Conservation (phyloP, 768 basidiomycete genomes). For the Auriculariales sp. region DNA sequence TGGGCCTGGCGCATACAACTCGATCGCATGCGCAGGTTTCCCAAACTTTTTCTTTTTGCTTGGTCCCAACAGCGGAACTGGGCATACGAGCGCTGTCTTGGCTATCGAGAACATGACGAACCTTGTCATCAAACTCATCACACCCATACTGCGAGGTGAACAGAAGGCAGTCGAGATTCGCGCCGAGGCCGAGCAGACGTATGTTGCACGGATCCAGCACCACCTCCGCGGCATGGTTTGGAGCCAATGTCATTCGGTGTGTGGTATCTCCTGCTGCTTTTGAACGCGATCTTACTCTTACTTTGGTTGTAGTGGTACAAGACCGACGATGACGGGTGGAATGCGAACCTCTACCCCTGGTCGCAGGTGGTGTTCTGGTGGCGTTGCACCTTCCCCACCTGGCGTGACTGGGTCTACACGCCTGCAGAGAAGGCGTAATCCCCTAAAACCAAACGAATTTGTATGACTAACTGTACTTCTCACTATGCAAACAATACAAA, state of each 20-base stretch:
- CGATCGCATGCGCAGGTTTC: slow-evolving; percentile 4
- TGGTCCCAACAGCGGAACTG: slow-evolving; percentile 13
- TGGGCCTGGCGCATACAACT: slow-evolving; percentile 7
- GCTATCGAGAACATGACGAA: slow-evolving; percentile 6
- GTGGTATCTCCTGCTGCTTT: background rate
- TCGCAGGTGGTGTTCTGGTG: background rate
- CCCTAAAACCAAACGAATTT: no score
- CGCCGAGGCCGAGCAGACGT: background rate
- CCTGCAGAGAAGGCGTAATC: no score
- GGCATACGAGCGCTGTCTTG: slow-evolving; percentile 12
- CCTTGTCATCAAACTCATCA: background rate
- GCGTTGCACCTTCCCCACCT: background rate
- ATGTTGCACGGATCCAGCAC: background rate
- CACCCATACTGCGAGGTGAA: background rate
- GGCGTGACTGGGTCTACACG: background rate
- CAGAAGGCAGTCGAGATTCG: background rate
- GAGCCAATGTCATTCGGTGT: background rate
- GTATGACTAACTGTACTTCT: no score
- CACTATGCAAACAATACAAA: no score
- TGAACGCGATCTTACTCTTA: background rate
- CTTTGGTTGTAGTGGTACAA: background rate
- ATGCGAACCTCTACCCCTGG: background rate
- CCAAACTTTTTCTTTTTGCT: slow-evolving; percentile 10
- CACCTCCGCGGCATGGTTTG: background rate
- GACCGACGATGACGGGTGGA: background rate